Base-by-base conservation (phyloP, 305 asterid species). In the Solanum hybrid region DNA sequence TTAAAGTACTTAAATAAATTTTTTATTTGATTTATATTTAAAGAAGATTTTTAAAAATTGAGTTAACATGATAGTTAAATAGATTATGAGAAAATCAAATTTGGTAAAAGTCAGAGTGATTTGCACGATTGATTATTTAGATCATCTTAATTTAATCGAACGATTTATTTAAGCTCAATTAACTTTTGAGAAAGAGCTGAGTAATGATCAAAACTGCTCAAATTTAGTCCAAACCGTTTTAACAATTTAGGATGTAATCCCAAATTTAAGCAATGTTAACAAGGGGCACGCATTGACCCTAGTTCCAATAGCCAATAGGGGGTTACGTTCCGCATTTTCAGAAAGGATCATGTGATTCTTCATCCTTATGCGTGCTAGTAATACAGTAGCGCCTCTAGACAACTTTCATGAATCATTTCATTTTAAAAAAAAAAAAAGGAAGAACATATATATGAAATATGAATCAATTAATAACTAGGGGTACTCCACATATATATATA, bases 251-350 rank as follows among this genome's bases (percentile, higher is more conserved):
- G 10, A 45, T 32, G 76, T 56, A 56, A 56, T 17, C 29, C 45
- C 76, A 19, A 29, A 10, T 56, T 85, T 31, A 56, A 56, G 76
- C 14, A 85, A 45, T 11, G 87, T 84, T 51, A 51, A 7, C 31
- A 51, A 56, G 76, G 31, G 76, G n/a, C 51, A 56, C 17, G 76
- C 88, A 85, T 85, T 85, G 88, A 85, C 88, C 87, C 76, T 85
- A 85, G 76, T 56, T 56, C 22, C 88, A 51, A 56, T 85, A 56
- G 88, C 40, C 88, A 51, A 56, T 85, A 85, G 88, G 88, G 87
- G 87, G 7, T 78, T 78, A 76, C 27, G 8, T 82, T 85, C 88
- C 88, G 88, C 88, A 56, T 56, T 56, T 56, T 85, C 88, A 56
- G 88, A 85, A 11, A 85, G 22, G 38, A 56, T 85, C 88, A 85